Evolutionary conservation across 139 green algal species (phyloP).

Genomic region (Coccomyxa sp.): DNA sequence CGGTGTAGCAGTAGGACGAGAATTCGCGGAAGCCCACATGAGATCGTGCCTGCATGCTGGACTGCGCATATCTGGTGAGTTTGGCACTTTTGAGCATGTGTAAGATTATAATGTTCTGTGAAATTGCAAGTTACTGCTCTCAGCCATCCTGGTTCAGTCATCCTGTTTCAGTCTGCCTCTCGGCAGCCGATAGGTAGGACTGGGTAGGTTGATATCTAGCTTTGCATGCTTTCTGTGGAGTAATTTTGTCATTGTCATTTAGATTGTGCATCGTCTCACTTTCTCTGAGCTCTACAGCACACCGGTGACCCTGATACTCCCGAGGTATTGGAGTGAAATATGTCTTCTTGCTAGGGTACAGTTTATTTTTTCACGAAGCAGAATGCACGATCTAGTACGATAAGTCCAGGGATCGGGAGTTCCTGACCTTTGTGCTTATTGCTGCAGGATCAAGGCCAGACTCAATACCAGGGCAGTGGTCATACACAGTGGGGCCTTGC

Average conservation of each 20-base stretch:
- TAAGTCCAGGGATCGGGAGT: no score
- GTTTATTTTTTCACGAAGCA: no score
- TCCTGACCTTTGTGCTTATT: not conserved
- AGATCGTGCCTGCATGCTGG: constrained; percentile 59
- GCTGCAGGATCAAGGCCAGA: constrained; percentile 9
- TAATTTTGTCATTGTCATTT: no score
- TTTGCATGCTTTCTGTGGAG: no score
- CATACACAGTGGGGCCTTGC: constrained; percentile 63
- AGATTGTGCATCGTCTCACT: no score
- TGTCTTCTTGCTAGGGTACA: no score
- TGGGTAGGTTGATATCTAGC: not conserved
- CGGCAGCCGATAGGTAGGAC: not conserved
- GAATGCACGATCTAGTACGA: no score
- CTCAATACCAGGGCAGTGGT: constrained; percentile 24
- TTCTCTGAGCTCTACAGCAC: no score
- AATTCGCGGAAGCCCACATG: constrained; percentile 59
- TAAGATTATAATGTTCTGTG: not conserved
- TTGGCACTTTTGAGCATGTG: not conserved
- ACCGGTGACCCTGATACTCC: no score
- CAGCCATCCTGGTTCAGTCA: not conserved
- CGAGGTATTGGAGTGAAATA: no score
- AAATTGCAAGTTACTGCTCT: not conserved
- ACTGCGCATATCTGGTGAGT: constrained; percentile 19
- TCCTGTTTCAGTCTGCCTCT: not conserved
- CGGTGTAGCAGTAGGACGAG: constrained; percentile 15